These are phyloP conservation scores for Rhynchosporium graminicola DNA, from an alignment of 2,329 filamentous ascomycete genomes.

Conservation along the genomic window DNA sequence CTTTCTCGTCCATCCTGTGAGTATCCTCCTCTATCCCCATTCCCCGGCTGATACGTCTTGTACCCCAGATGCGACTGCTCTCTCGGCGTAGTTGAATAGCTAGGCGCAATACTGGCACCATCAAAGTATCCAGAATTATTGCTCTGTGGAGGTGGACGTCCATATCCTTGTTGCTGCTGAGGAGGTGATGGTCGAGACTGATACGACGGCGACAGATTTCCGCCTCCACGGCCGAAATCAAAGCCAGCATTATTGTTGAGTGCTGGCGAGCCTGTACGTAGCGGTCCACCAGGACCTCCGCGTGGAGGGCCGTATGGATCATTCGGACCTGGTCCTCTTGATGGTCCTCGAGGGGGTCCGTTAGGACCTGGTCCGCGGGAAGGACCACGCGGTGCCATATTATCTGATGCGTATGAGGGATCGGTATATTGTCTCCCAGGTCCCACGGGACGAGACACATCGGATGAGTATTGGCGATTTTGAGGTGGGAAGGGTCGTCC, in stretches of 20 bases:
- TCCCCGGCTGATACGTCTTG: constrained; percentile 29
- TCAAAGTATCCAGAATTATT: constrained; percentile 25
- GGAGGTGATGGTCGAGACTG: constrained; percentile 21
- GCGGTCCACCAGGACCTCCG: constrained; percentile 26
- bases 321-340: constrained; percentile 25
- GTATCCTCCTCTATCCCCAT: constrained; percentile 8
- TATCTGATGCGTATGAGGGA: constrained; percentile 22
- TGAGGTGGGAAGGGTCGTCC: constrained; percentile 28
- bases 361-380: constrained; percentile 13
- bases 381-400: constrained; percentile 17
- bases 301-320: constrained; percentile 17
- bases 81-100: constrained; percentile 31
- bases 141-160: constrained; percentile 15
- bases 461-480: constrained; percentile 33
- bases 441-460: constrained; percentile 29
- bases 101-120: constrained; percentile 22
- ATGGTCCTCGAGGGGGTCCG: constrained; percentile 19
- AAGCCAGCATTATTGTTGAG: constrained; percentile 34
- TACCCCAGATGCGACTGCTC: constrained; percentile 33
- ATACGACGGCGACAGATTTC: constrained; percentile 14
- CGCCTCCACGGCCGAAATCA: constrained; percentile 29
- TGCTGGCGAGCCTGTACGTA: constrained; percentile 33
- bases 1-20: constrained; percentile 7
- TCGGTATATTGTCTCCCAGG: constrained; percentile 33
- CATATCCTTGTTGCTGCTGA: constrained; percentile 23